Evolutionary conservation across 371 early-diverging fungal species (phyloP).

Genomic region (Mucor indicus): DNA sequence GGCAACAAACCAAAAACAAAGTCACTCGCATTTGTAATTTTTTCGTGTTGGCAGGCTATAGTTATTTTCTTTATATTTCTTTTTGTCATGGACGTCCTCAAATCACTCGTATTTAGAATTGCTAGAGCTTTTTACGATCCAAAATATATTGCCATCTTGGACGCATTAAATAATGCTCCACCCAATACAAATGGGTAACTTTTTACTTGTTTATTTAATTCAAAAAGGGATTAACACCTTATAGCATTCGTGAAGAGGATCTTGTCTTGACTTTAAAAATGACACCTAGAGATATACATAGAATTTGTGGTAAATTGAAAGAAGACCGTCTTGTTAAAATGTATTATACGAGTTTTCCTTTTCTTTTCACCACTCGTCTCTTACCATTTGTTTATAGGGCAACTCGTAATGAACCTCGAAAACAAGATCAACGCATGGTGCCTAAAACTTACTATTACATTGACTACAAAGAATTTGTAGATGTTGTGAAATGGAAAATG

Average conservation of each 20-base stretch:
- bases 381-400: conserved; percentile 31
- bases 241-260: conserved; percentile 71
- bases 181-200: conserved; percentile 47
- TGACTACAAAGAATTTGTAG: conserved; percentile 90
- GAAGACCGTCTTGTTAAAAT: conserved; percentile 75
- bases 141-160: conserved; percentile 76
- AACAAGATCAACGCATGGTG: conserved; percentile 60
- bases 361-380: no score
- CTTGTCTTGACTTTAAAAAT: conserved; percentile 67
- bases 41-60: no score
- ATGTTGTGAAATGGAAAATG: conserved; percentile 91
- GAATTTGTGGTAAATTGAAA: conserved; percentile 75
- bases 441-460: conserved; percentile 82
- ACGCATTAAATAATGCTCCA: conserved; percentile 64
- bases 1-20: no score
- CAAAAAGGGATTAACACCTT: not conserved
- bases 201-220: not conserved
- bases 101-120: conserved; percentile 75
- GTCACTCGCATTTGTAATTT: no score
- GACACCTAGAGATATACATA: conserved; percentile 70
- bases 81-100: conserved; percentile 52
- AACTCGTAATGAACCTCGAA: conserved; percentile 62
- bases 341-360: conserved; percentile 30
- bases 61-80: no score
- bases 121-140: conserved; percentile 86